Base-by-base conservation (phyloP, 2,329 filamentous ascomycete genomes). In the Cordyceps javanica region DNA sequence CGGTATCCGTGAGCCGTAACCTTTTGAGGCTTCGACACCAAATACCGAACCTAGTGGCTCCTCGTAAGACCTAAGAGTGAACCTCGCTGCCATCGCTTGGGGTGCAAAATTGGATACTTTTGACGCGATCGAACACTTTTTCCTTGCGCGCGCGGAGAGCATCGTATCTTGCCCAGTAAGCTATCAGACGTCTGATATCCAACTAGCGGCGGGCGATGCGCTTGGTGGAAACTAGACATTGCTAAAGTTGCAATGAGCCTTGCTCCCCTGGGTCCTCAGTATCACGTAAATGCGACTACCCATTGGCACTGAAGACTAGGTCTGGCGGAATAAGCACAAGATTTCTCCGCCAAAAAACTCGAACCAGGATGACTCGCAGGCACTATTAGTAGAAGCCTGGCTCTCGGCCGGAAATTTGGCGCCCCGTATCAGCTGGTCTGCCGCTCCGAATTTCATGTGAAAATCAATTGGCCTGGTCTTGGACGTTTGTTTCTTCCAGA, bases 231-330 rank as follows among this genome's bases (percentile, higher is more conserved):
- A 23, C 32, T 44, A 39, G 30, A n/a, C n/a, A 36, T n/a, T 48
- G 53, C n/a, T n/a, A n/a, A n/a, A n/a, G n/a, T n/a, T n/a, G n/a
- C n/a, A n/a, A n/a, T n/a, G n/a, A n/a, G n/a, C n/a, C n/a, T 34
- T 32, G 16, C 34, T 41, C 19, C 25, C 42, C 39, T 19, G 23
- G 23, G 42, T 14, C 28, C 42, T n/a, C 23, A 39, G 34, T 21
- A 28, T 42, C 48, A 55, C 53, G 42, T 49, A 46, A 55, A 32
- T 48, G 25, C n/a, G 25, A 32, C 53, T 55, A 28, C 25, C 38
- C 13, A 6, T 3, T 13, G 23, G 44, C 32, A 48, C 42, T 49
- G 48, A 16, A 10, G 26, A n/a, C 26, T 25, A 14, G 32, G 19
- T 3, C 19, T 38, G 42, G 30, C 21, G 9, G 26, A 30, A 41